Evolutionary conservation across 805 yeast genomes (phyloP).

Genomic region (Starmera dryadoides): DNA sequence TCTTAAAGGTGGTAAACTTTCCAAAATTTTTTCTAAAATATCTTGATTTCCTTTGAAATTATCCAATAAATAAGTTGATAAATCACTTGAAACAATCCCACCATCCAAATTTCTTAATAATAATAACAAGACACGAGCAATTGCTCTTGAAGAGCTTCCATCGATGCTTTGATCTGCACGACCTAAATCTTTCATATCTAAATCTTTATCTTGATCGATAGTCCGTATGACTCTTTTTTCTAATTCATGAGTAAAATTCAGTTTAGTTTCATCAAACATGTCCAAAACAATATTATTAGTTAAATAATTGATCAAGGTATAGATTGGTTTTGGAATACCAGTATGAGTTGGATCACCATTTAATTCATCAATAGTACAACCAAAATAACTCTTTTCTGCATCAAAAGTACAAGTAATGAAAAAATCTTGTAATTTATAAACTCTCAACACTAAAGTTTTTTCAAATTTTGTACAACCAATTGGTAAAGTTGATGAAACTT

Average conservation of each 20-base stretch:
- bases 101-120: slow-evolving; percentile 30
- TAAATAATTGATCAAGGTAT: slow-evolving; percentile 22
- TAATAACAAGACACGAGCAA: slow-evolving; percentile 20
- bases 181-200: slow-evolving; percentile 9
- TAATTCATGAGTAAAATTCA: slow-evolving; percentile 14
- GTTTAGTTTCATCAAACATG: slow-evolving; percentile 18
- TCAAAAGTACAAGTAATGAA: slow-evolving; percentile 22
- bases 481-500: slow-evolving; percentile 17
- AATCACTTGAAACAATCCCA: slow-evolving; percentile 31
- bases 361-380: slow-evolving; percentile 24
- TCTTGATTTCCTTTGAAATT: slow-evolving; percentile 19
- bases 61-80: slow-evolving; percentile 17
- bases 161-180: slow-evolving; percentile 10
- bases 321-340: slow-evolving; percentile 26
- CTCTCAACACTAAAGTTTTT: slow-evolving; percentile 20
- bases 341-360: slow-evolving; percentile 12
- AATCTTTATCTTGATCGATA: slow-evolving; percentile 16
- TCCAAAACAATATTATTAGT: slow-evolving; percentile 17
- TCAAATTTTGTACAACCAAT: slow-evolving; percentile 18
- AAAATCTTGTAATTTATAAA: slow-evolving; percentile 23
- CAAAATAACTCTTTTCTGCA: slow-evolving; percentile 21
- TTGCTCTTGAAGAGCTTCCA: slow-evolving; percentile 18
- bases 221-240: slow-evolving; percentile 14
- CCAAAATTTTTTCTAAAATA: slow-evolving; percentile 27
- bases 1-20: slow-evolving; percentile 31